These are phyloP conservation scores for Vickermania ingenoplastis DNA, from an alignment of 208 protist genomes.

Conservation along the genomic window DNA sequence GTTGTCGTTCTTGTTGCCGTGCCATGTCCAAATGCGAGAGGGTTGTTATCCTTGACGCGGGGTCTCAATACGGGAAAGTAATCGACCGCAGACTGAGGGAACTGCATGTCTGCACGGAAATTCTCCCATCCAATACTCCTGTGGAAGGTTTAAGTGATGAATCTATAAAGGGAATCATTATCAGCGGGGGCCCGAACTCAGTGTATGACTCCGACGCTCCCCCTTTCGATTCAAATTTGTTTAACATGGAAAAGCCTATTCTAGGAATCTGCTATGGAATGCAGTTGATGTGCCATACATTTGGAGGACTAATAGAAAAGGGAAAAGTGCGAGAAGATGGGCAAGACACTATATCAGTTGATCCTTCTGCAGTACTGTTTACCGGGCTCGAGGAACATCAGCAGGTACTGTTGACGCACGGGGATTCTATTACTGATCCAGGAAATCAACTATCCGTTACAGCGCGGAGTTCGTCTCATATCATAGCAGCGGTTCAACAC, in stretches of 20 bases:
- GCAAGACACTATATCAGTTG: conserved; percentile 78
- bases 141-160: conserved; percentile 31
- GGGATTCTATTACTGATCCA: conserved; percentile 66
- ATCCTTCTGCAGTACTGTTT: conserved; percentile 54
- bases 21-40: no score
- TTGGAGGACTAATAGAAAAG: conserved; percentile 84
- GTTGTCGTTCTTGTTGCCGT: no score
- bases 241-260: conserved; percentile 81
- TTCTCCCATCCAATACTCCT: conserved; percentile 81
- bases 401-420: conserved; percentile 93
- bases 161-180: conserved; percentile 88
- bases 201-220: conserved; percentile 87
- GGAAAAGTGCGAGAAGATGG: conserved; percentile 92
- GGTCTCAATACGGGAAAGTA: conserved; percentile 95
- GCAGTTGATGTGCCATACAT: conserved; percentile 85
- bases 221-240: conserved; percentile 56
- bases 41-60: conserved; percentile 93
- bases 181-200: conserved; percentile 91
- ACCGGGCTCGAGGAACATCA: conserved; percentile 37
- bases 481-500: conserved; percentile 82
- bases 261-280: conserved; percentile 98
- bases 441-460: conserved; percentile 43
- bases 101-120: conserved; percentile 84
- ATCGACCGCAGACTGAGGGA: conserved; percentile 95
- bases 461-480: conserved; percentile 49